These are phyloP conservation scores for Pleurotus djamor DNA, from an alignment of 768 basidiomycete species.

Conservation along the genomic window DNA sequence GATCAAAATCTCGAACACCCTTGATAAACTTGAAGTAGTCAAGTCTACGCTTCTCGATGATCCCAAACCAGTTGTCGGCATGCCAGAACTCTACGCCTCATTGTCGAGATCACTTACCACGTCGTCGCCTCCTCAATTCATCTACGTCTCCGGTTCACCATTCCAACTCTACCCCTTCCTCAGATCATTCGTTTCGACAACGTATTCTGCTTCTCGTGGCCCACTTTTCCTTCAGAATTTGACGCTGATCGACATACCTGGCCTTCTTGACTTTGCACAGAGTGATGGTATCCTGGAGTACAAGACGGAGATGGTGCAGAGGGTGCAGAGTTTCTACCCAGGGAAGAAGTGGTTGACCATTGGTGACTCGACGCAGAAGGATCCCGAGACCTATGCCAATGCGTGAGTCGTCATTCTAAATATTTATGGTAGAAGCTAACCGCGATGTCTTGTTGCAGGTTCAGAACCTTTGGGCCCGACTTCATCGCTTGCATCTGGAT, in stretches of 20 bases:
- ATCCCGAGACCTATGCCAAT: conserved; percentile 42
- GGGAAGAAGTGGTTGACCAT: conserved; percentile 38
- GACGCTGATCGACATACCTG: conserved; percentile 27
- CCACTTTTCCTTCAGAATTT: conserved; percentile 37
- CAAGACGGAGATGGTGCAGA: conserved; percentile 34
- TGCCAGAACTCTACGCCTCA: conserved; percentile 40
- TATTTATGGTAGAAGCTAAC: background rate
- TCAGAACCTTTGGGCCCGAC: conserved; percentile 29
- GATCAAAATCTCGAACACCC: conserved; percentile 37
- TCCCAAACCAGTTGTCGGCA: conserved; percentile 38
- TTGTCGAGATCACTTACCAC: conserved; percentile 30
- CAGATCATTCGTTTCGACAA: conserved; percentile 32
- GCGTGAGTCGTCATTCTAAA: conserved; percentile 26
- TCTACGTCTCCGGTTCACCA: conserved; percentile 42
- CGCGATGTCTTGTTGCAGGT: conserved; percentile 23
- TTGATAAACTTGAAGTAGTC: conserved; percentile 28
- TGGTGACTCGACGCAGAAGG: conserved; percentile 44
- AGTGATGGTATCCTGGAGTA: conserved; percentile 26
- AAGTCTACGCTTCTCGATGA: conserved; percentile 37
- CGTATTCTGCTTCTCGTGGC: conserved; percentile 31
- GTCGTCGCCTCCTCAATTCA: conserved; percentile 28
- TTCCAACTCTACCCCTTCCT: conserved; percentile 47
- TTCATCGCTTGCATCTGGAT: conserved; percentile 43
- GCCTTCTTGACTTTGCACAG: conserved; percentile 24
- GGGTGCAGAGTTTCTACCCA: conserved; percentile 38